Evolutionary conservation across 2,329 filamentous ascomycete species (phyloP).

Genomic region (Colletotrichum liaoningense): DNA sequence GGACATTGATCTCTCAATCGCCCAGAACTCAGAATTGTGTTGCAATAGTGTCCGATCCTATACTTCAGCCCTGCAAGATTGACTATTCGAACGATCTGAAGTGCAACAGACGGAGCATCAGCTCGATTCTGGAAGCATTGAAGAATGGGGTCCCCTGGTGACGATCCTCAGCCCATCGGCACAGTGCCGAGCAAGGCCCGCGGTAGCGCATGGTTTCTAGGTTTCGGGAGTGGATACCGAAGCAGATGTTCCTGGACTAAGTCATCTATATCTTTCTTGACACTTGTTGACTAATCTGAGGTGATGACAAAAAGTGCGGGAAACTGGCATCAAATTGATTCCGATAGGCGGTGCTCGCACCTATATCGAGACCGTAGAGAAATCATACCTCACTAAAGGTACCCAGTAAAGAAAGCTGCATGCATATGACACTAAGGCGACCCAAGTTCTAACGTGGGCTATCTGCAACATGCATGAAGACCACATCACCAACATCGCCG

Average conservation of each 20-base stretch:
- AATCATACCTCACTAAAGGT: no score
- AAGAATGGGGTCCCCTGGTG: background rate
- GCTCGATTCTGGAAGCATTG: background rate
- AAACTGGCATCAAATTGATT: background rate
- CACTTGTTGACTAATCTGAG: background rate
- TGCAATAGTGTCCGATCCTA: background rate
- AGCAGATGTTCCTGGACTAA: background rate
- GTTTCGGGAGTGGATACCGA: slow-evolving; percentile 18
- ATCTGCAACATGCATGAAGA: background rate
- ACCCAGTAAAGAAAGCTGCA: background rate
- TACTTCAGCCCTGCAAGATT: background rate
- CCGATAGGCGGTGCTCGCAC: background rate
- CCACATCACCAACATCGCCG: background rate
- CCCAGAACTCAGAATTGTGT: background rate
- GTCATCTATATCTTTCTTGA: background rate
- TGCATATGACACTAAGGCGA: background rate
- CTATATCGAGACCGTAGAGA: background rate
- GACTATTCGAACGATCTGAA: background rate
- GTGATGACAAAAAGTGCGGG: background rate
- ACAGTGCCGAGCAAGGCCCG: slow-evolving; percentile 12
- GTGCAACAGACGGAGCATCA: background rate
- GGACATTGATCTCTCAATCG: no score
- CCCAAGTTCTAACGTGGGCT: background rate
- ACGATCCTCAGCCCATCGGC: slow-evolving; percentile 10
- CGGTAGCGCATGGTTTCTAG: background rate